Evolutionary conservation across 257 asterid genomes (phyloP).

Genomic region (Solanum peruvianum): DNA sequence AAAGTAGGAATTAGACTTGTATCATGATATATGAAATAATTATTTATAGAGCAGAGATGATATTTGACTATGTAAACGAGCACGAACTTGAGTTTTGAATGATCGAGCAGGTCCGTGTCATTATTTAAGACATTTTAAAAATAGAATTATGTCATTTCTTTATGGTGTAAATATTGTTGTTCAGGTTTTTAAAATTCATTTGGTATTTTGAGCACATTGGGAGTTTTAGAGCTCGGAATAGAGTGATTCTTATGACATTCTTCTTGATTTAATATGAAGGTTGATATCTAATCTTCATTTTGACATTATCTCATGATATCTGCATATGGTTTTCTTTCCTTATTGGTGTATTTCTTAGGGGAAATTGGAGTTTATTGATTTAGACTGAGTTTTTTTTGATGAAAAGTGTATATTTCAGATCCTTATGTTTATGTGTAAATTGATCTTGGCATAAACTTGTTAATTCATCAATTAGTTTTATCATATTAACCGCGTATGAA

Average conservation of each 20-base stretch:
- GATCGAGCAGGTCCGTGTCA: neutral
- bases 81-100: neutral
- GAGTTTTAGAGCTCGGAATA: neutral
- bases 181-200: neutral
- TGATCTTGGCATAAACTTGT: neutral
- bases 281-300: neutral
- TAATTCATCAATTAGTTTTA: neutral
- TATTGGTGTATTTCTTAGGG: neutral
- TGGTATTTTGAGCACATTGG: neutral
- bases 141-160: too few species aligned
- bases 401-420: neutral
- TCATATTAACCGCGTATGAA: neutral
- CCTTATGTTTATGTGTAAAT: neutral
- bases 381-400: too few species aligned
- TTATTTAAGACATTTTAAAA: neutral
- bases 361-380: too few species aligned
- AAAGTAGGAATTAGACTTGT: neutral
- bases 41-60: neutral
- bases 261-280: too few species aligned
- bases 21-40: neutral
- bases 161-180: neutral
- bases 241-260: neutral
- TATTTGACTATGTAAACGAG: neutral
- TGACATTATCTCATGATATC: neutral
- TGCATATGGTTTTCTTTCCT: neutral